Conservation (phyloP, 2,329 filamentous ascomycete species). For the Neonectria sp. region DNA sequence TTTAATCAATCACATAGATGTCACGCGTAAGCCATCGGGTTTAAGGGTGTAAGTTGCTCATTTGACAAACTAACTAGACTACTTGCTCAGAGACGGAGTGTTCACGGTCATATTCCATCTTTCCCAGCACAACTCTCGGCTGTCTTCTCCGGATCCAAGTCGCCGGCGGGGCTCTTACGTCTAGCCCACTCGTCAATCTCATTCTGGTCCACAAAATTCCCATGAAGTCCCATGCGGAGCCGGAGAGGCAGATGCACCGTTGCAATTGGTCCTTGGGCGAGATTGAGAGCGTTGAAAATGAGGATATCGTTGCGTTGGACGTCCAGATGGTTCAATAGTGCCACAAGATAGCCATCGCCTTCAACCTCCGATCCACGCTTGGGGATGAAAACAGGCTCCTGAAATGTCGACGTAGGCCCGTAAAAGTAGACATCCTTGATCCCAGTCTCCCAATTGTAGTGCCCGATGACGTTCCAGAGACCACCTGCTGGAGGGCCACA, state of each 20-base stretch:
- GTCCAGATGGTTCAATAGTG: conserved; percentile 27
- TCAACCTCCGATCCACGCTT: not conserved
- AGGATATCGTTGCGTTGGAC: conserved; percentile 24
- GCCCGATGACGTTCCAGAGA: conserved; percentile 22
- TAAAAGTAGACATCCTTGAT: conserved; percentile 18
- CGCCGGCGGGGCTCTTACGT: not conserved
- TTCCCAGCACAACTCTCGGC: not conserved
- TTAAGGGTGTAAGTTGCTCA: not conserved
- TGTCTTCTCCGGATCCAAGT: not conserved
- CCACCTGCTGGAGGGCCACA: conserved; percentile 27
- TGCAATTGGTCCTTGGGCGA: conserved; percentile 9
- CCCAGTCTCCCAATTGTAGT: conserved; percentile 24
- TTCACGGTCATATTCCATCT: not conserved
- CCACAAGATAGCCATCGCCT: conserved; percentile 13
- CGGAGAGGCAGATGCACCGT: conserved; percentile 21
- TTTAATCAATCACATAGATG: no score
- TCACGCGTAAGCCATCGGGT: no score
- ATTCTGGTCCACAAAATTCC: conserved; percentile 24
- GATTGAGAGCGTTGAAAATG: conserved; percentile 17
- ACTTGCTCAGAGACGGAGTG: not conserved
- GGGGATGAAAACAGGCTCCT: conserved; percentile 26
- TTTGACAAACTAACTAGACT: not conserved
- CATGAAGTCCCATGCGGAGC: conserved; percentile 26
- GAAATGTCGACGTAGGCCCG: conserved; percentile 12
- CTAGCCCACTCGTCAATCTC: conserved; percentile 29